phyloP scores from a whole-genome alignment of 257 asterid species.

The Solanum ahanhuiri region DNA sequence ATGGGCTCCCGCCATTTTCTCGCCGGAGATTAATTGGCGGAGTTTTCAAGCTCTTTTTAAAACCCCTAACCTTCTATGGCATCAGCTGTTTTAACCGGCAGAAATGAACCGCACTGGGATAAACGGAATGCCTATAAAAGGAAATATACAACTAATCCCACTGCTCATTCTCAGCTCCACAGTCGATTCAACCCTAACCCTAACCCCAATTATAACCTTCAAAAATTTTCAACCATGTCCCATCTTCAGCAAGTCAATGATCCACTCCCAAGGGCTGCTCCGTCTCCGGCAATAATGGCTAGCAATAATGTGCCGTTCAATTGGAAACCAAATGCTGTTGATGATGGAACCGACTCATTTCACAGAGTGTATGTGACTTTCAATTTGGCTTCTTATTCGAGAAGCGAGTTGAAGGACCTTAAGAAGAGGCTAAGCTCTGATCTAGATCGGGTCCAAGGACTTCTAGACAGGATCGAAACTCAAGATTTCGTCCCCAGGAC shows the following conservation, averaged over 20 bases:
- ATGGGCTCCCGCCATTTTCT: constrained; percentile 18
- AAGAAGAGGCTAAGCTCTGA: constrained; percentile 11
- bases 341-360: not conserved
- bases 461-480: constrained; percentile 6
- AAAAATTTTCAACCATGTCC: not conserved
- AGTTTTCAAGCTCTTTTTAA: not conserved
- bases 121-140: constrained; percentile 5
- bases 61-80: constrained; percentile 6
- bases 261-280: not conserved
- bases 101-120: constrained; percentile 18
- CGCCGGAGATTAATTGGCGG: constrained; percentile 11
- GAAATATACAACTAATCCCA: constrained; percentile 3
- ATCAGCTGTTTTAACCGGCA: constrained; percentile 21
- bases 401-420: constrained; percentile 5
- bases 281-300: not conserved
- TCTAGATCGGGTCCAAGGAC: constrained; percentile 10
- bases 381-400: constrained; percentile 15
- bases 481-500: not conserved
- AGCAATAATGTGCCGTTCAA: not conserved
- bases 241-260: constrained; percentile 6
- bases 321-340: not conserved
- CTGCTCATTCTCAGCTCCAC: constrained; percentile 1
- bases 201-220: not conserved
- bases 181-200: constrained; percentile 11
- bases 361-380: constrained; percentile 8